Conservation (phyloP, 257 asterid species). For the Solanum sejunctum region DNA sequence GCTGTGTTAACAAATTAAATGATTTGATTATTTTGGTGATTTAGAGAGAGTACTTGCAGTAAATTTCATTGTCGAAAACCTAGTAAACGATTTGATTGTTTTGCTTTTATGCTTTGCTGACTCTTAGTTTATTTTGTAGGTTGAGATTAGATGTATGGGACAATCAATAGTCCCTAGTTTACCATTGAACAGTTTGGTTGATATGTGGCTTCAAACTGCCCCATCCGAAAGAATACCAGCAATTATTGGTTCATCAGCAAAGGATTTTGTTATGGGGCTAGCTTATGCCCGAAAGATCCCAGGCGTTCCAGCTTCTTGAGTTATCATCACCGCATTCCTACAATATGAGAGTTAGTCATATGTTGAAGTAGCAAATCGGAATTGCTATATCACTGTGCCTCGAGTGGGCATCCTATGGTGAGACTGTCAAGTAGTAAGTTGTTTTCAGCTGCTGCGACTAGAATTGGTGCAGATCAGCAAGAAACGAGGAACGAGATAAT, state of each 20-base stretch:
- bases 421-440: not conserved
- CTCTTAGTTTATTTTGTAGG: constrained; percentile 28
- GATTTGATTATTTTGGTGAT: no score
- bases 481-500: not conserved
- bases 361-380: not conserved
- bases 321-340: not conserved
- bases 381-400: not conserved
- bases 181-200: constrained; percentile 53
- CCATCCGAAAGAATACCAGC: constrained; percentile 37
- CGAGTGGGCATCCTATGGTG: not conserved
- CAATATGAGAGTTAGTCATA: not conserved
- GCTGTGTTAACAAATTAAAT: not conserved
- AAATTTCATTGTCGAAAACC: not conserved
- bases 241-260: constrained; percentile 70
- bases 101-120: not conserved
- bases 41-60: not conserved
- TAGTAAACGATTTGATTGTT: not conserved
- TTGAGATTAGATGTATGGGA: constrained; percentile 82
- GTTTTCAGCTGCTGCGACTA: not conserved
- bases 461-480: not conserved
- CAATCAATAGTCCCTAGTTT: constrained; percentile 52
- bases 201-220: constrained; percentile 62
- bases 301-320: constrained; percentile 15
- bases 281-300: constrained; percentile 53
- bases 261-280: constrained; percentile 75